phyloP scores from a whole-genome alignment of 2,329 filamentous ascomycete genomes.

The Coniochaeta pulveracea region DNA sequence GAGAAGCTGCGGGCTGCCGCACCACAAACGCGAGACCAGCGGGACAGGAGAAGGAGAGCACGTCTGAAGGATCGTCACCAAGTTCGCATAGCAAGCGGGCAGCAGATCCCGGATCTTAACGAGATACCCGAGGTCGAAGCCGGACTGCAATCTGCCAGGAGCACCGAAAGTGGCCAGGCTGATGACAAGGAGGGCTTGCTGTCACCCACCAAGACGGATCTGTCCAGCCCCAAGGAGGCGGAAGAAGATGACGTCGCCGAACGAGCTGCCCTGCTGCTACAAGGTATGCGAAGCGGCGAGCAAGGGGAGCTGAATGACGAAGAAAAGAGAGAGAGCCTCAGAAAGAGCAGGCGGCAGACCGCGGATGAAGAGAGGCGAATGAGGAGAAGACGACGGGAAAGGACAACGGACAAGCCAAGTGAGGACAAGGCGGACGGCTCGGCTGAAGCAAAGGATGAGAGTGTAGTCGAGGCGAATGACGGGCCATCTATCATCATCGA shows the following conservation, averaged over 20 bases:
- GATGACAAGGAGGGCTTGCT: conserved; percentile 35
- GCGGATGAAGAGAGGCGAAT: conserved; percentile 68
- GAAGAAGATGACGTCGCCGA: conserved; percentile 68
- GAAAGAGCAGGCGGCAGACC: conserved; percentile 53
- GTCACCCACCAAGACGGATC: conserved; percentile 3
- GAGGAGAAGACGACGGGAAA: conserved; percentile 55
- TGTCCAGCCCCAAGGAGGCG: conserved; percentile 40
- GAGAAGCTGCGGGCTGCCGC: conserved; percentile 92
- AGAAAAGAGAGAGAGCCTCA: conserved; percentile 47
- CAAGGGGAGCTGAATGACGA: conserved; percentile 43
- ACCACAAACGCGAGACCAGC: conserved; percentile 77
- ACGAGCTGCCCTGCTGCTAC: conserved; percentile 70
- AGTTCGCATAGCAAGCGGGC: conserved; percentile 78
- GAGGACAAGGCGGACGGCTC: conserved; percentile 25
- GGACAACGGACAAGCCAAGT: conserved; percentile 33
- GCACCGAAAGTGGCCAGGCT: conserved; percentile 20
- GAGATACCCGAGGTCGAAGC: conserved; percentile 48
- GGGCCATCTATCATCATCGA: not conserved
- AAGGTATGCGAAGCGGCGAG: conserved; percentile 64
- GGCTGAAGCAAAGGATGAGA: not conserved
- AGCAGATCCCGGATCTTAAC: conserved; percentile 67
- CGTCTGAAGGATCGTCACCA: conserved; percentile 85
- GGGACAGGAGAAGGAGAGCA: conserved; percentile 77
- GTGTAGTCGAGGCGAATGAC: not conserved
- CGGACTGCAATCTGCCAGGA: conserved; percentile 17